phyloP scores from a whole-genome alignment of 129 eudicot genomes.

The Tagetes patula region DNA sequence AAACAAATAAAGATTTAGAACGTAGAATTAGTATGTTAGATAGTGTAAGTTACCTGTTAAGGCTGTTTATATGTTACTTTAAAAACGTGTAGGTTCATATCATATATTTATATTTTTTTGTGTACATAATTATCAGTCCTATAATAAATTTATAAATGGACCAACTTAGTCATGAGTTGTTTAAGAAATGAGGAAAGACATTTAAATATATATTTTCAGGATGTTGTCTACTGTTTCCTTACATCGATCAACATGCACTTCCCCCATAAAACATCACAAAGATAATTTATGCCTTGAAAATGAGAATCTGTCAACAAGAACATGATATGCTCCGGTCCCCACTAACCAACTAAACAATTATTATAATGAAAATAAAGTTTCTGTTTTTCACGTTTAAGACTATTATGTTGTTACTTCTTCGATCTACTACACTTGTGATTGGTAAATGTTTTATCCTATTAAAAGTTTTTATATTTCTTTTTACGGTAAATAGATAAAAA shows the following conservation, averaged over 20 bases:
- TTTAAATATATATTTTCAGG: conserved; percentile 5
- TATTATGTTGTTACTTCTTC: not conserved
- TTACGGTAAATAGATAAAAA: too few relatives aligned
- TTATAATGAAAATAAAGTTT: not conserved
- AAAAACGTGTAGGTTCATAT: too few relatives aligned
- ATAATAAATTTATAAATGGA: too few relatives aligned
- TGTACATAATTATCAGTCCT: too few relatives aligned
- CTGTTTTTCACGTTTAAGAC: not conserved
- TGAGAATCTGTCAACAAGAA: conserved; percentile 36
- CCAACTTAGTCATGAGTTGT: not conserved
- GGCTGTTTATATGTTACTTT: too few relatives aligned
- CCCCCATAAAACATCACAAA: conserved; percentile 33
- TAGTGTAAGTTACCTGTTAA: too few relatives aligned
- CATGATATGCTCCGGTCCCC: conserved; percentile 32
- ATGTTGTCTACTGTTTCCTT: conserved; percentile 11
- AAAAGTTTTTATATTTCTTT: too few relatives aligned
- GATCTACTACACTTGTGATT: too few relatives aligned
- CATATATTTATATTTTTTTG: too few relatives aligned
- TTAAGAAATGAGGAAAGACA: not conserved
- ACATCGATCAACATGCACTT: not conserved
- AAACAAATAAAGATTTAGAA: too few relatives aligned
- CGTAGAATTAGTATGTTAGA: too few relatives aligned
- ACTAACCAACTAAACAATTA: conserved; percentile 13
- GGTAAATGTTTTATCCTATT: too few relatives aligned
- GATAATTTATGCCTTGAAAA: conserved; percentile 28